Percentiles rank a stretch among this genome's conserved stretches.
These are phyloP conservation scores for Aphanomyces astaci DNA, from an alignment of 352 stramenopile genomes.

Conservation along the genomic window DNA sequence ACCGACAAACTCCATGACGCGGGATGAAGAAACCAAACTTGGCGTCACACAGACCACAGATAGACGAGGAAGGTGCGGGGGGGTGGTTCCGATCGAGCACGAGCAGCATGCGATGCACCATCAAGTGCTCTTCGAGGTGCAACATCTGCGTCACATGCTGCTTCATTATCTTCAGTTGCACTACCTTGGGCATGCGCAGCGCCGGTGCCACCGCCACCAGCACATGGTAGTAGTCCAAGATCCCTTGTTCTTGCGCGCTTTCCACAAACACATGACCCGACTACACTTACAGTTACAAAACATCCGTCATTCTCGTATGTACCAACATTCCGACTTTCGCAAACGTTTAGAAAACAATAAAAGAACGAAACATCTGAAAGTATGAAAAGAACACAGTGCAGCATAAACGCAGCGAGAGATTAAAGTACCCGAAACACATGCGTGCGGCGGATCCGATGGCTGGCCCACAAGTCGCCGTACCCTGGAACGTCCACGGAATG, in stretches of 20 bases:
- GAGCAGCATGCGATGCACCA: background rate
- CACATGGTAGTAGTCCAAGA: conserved; percentile 22
- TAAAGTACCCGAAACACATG: conserved; percentile 11
- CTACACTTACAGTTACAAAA: no score
- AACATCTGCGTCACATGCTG: conserved; percentile 11
- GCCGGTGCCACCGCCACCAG: background rate
- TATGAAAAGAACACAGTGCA: background rate
- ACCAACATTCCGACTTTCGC: no score
- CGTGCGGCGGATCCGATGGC: background rate
- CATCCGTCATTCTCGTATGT: no score
- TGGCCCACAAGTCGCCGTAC: background rate
- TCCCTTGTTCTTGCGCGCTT: background rate
- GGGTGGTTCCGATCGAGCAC: background rate
- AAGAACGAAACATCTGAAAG: background rate
- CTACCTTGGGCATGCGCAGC: background rate
- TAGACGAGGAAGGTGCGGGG: background rate
- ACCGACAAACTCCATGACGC: background rate
- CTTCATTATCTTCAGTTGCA: background rate
- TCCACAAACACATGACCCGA: conserved; percentile 22
- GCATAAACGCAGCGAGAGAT: no score
- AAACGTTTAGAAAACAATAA: no score
- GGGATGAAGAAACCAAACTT: conserved; percentile 15
- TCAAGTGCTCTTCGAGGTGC: conserved; percentile 17
- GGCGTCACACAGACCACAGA: conserved; percentile 1
- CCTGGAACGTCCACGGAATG: conserved; percentile 12